These are phyloP conservation scores for Hyaloscypha variabilis DNA, from an alignment of 495 filamentous ascomycete genomes.

Conservation along the genomic window DNA sequence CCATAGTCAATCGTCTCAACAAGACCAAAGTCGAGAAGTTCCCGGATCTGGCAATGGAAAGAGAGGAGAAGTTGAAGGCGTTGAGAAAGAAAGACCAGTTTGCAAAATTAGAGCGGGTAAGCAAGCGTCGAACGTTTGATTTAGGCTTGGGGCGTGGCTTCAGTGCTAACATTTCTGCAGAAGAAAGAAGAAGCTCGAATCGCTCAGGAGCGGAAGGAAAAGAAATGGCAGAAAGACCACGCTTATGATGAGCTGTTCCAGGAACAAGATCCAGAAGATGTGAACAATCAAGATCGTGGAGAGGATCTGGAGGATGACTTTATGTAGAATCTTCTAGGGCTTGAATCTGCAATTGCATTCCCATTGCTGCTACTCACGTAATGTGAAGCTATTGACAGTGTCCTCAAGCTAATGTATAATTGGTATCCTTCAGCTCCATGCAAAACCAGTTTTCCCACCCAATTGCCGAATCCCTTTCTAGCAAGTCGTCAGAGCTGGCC, in stretches of 20 bases:
- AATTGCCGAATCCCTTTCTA: too few species aligned
- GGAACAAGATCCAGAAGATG: slow-evolving; percentile 64
- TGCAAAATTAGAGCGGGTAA: slow-evolving; percentile 63
- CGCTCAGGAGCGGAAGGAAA: slow-evolving; percentile 76
- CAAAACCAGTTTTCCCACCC: not conserved
- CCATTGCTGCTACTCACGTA: not conserved
- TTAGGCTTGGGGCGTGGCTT: too few species aligned
- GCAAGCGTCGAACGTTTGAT: slow-evolving; percentile 28
- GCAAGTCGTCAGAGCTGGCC: too few species aligned
- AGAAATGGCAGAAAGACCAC: slow-evolving; percentile 93
- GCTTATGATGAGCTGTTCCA: slow-evolving; percentile 87
- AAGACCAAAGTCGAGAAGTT: slow-evolving; percentile 90
- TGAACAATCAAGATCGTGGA: slow-evolving; percentile 69
- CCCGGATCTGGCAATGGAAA: slow-evolving; percentile 78
- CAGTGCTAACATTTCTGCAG: slow-evolving; percentile 37
- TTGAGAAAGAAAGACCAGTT: slow-evolving; percentile 71
- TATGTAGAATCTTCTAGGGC: slow-evolving; percentile 50
- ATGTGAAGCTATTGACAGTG: not conserved
- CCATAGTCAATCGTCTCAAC: slow-evolving; percentile 92
- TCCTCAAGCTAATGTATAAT: not conserved
- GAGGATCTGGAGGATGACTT: slow-evolving; percentile 73
- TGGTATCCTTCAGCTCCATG: not conserved
- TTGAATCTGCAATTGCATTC: not conserved
- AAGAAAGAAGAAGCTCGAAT: slow-evolving; percentile 80
- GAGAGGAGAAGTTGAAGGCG: slow-evolving; percentile 70